These are phyloP conservation scores for Xanthoconium purpureum DNA, from an alignment of 768 basidiomycete genomes.

Conservation along the genomic window DNA sequence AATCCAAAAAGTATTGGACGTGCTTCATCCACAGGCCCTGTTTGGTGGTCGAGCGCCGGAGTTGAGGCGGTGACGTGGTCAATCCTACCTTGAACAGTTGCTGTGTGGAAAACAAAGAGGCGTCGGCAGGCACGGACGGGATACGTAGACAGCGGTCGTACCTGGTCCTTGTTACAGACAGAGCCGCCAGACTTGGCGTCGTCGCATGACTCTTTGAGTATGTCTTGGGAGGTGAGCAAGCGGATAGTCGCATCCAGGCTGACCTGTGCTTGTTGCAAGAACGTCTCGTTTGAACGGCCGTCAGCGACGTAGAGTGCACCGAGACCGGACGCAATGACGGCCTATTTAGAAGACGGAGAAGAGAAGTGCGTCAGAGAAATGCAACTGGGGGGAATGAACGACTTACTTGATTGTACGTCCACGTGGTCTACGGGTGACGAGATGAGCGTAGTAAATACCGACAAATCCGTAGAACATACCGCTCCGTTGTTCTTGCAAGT, in stretches of 20 bases:
- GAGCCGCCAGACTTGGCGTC: slow-evolving; percentile 37
- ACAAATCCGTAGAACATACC: slow-evolving; percentile 5
- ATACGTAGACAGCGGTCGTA: neutral
- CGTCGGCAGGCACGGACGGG: neutral
- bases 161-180: slow-evolving; percentile 47
- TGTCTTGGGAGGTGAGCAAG: slow-evolving; percentile 36
- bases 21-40: slow-evolving; percentile 50
- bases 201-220: slow-evolving; percentile 54
- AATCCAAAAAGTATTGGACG: slow-evolving; percentile 48
- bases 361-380: too few relatives aligned
- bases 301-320: slow-evolving; percentile 44
- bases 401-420: slow-evolving; percentile 65
- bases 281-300: slow-evolving; percentile 31
- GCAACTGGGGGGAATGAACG: too few relatives aligned
- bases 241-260: slow-evolving; percentile 51
- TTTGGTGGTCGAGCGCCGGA: neutral
- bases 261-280: slow-evolving; percentile 48
- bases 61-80: neutral
- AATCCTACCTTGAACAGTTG: slow-evolving; percentile 32
- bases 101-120: neutral
- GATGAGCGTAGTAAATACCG: neutral
- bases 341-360: slow-evolving; percentile 28
- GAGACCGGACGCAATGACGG: slow-evolving; percentile 54
- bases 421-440: slow-evolving; percentile 40
- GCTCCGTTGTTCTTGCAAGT: slow-evolving; percentile 30